Base-by-base conservation (phyloP, 805 yeast species). In the Saccharomycopsis sp. region DNA sequence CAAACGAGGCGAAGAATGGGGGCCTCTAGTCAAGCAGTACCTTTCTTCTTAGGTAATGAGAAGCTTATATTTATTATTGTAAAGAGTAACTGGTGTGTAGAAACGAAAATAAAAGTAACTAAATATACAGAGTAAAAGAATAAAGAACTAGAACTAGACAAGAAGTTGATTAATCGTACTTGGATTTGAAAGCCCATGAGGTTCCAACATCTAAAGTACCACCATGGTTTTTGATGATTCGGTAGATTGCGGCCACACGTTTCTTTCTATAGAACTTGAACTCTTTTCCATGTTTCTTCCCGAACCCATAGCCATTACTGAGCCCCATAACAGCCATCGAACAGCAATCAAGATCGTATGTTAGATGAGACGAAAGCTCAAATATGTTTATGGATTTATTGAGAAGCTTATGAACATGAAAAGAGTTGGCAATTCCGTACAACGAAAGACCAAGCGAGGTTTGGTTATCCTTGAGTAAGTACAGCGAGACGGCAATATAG, bases 1-100 rank as follows among this genome's bases (percentile, higher is more conserved):
- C 72, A 88, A 88, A 69, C 76, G 81, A 59, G 76, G 81, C 35
- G 77, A 77, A 1, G 83, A 75, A 62, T 87, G 94, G 91, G 89
- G 91, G 0, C 81, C 80, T 0, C 86, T 92, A 0, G 85, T 82
- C 0, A 73, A 74, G 59, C 63, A 70, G 2, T 80, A 44, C 50
- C 17, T 44, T 8, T 8, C 20, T 17, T 12, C 49, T 44, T 12
- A 44, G 20, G 3, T 17, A 44, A 17, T 3, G 12, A 17, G 8
- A 7, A 8, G 49, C 12, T 5, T 44, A 44, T 44, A 17, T 12
- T 17, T 44, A 44, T 44, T 3, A 17, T 17, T 35, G n/a, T n/a
- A n/a, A n/a, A 29, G 38, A 29, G 38, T 29, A 29, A 29, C 9
- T 29, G 38, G 49, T 17, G 22, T 3, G 22, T 44, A 17, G 22